Evolutionary conservation across 2,329 filamentous ascomycete species (phyloP).

Genomic region (Pseudogymnoascus sp.): DNA sequence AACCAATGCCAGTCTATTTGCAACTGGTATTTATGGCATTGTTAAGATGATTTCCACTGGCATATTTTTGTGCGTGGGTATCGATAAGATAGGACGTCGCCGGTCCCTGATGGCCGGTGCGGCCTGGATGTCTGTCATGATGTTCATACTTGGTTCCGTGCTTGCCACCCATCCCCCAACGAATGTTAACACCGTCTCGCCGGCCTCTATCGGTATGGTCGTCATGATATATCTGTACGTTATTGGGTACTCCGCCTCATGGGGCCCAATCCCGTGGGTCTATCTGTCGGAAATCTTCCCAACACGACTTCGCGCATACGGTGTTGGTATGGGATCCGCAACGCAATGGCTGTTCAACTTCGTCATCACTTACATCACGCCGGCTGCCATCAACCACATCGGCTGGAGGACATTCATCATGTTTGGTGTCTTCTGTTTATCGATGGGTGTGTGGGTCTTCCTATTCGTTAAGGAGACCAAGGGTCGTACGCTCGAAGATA

Average conservation of each 20-base stretch:
- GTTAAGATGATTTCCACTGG: constrained; percentile 59
- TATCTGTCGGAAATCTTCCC: constrained; percentile 48
- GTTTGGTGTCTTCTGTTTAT: constrained; percentile 39
- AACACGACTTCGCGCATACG: constrained; percentile 42
- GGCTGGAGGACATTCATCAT: constrained; percentile 42
- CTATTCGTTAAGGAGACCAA: constrained; percentile 62
- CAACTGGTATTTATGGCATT: constrained; percentile 65
- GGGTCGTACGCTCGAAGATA: constrained; percentile 58
- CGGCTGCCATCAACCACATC: constrained; percentile 42
- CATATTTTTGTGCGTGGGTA: constrained; percentile 41
- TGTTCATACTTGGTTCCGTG: constrained; percentile 46
- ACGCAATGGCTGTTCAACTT: constrained; percentile 71
- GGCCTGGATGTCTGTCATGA: constrained; percentile 43
- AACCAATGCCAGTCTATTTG: constrained; percentile 55
- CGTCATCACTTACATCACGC: constrained; percentile 47
- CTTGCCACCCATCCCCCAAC: constrained; percentile 36
- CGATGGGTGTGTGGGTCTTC: constrained; percentile 38
- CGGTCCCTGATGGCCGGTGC: constrained; percentile 42
- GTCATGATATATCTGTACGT: constrained; percentile 25
- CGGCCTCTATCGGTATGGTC: constrained; percentile 28
- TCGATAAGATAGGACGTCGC: constrained; percentile 43
- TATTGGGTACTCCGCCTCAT: constrained; percentile 42
- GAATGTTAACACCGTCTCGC: constrained; percentile 33
- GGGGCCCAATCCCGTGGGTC: constrained; percentile 47
- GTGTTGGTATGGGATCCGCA: constrained; percentile 56